Evolutionary conservation across 2,329 filamentous ascomycete genomes (phyloP), one percentile per base, ranked within the genome.

Genomic region (Aureobasidium namibiae): DNA sequence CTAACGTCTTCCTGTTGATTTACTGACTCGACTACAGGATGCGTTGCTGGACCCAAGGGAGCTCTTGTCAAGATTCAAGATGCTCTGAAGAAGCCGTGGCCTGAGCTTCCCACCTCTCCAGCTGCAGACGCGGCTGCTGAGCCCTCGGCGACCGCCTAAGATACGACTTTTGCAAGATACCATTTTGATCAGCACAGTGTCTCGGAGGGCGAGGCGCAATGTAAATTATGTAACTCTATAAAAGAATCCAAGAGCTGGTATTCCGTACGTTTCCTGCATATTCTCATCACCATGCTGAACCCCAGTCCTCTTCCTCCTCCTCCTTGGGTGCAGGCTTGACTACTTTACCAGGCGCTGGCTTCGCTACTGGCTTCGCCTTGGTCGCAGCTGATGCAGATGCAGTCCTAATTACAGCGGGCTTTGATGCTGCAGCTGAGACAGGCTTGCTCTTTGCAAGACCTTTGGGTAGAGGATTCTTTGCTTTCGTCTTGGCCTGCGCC

Each of bases 1-100:
- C 16, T 10, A 8, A 16, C 24, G 23, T 13, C 11, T 6, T 9
- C 16, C n/a, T 24, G 3, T n/a, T 9, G 2, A 9, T 4, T 38
- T 58, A 26, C 31, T 57, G 38, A 42, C 21, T 16, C 10, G 14
- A 14, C 38, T 23, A 42, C 34, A 84, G 82, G 83, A 31, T 82
- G 85, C 64, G 86, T 99, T 42, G 88, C 88, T 34, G 94, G 94
- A 0, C 92, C 92, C 61, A 95, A 95, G 76, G 88, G 90, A 62
- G 86, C 88, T 64, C 76, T 92, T 60, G 88, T 99, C 62, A 85
- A 86, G 75, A 79, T 99, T 59, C 88, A 95, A 71, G 94, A 99
- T 74, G 89, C 94, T 14, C 82, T 94, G 72, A 95, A 95, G 82
- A 94, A 95, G 78, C 82, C 84, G 24, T 88, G 84, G 85, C 85